Evolutionary conservation across 257 asterid genomes (phyloP).

Genomic region (Rhazya stricta): DNA sequence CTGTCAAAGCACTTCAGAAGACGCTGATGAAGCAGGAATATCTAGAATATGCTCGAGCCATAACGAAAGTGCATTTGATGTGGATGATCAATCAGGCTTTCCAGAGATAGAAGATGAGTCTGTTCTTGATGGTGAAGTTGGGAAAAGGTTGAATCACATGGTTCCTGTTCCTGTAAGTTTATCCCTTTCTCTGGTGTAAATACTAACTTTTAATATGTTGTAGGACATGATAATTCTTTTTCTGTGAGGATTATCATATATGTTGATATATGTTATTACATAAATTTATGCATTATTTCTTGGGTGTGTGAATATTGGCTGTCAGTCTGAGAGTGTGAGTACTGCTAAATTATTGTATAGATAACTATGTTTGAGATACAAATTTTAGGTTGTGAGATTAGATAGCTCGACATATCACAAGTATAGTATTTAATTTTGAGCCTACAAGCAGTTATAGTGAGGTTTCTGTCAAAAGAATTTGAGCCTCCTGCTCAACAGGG

Average conservation of each 20-base stretch:
- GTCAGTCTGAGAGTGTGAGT: not conserved
- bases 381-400: not conserved
- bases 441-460: not conserved
- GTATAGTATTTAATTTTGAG: not conserved
- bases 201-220: not conserved
- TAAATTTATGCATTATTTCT: not conserved
- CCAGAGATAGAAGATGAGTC: constrained; percentile 76
- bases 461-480: not conserved
- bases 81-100: constrained; percentile 22
- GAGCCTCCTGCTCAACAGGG: not conserved
- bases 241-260: not conserved
- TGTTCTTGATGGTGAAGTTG: constrained; percentile 78
- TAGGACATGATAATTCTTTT: not conserved
- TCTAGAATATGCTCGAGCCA: constrained; percentile 19
- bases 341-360: not conserved
- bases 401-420: not conserved
- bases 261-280: not conserved
- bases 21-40: constrained; percentile 25
- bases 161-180: constrained; percentile 70
- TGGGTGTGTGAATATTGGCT: not conserved
- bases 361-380: not conserved
- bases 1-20: constrained; percentile 33
- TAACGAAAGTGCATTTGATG: constrained; percentile 24
- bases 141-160: constrained; percentile 73
- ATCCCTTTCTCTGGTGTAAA: not conserved